Percentiles rank a stretch among this genome's conserved stretches.
Evolutionary conservation across 345 rosid species (phyloP).

Genomic region (Citrus reticulata): DNA sequence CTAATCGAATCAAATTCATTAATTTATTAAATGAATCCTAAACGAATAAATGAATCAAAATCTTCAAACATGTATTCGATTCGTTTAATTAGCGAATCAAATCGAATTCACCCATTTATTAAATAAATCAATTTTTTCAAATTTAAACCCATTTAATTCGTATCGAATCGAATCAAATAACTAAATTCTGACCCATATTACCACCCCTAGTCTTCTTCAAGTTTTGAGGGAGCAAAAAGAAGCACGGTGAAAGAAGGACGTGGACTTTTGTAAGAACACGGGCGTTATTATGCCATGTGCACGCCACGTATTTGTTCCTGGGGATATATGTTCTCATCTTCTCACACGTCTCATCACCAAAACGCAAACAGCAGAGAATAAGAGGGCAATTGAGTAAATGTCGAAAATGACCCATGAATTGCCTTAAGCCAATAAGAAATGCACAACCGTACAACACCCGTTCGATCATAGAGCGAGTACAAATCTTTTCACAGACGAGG

Average conservation of each 20-base stretch:
- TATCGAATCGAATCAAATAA: too few species aligned
- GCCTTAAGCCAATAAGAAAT: not conserved
- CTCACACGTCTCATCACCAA: too few species aligned
- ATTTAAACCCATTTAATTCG: fast-evolving
- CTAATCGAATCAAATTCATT: too few species aligned
- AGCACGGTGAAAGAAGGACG: too few species aligned
- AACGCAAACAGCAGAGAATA: not conserved
- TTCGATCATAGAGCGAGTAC: not conserved
- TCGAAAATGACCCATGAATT: not conserved
- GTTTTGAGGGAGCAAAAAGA: too few species aligned
- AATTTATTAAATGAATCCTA: too few species aligned
- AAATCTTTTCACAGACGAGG: not conserved
- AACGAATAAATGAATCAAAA: too few species aligned
- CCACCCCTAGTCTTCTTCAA: fast-evolving
- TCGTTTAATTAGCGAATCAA: too few species aligned
- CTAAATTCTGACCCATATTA: fast-evolving
- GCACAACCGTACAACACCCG: not conserved
- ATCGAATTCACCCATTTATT: too few species aligned
- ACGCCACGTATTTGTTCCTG: not conserved
- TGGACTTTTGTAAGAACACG: too few species aligned
- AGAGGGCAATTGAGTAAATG: not conserved
- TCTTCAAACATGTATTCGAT: fast-evolving
- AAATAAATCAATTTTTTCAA: too few species aligned
- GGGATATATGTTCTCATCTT: not conserved
- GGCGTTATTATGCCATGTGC: not conserved